A percentile compares a stretch with the other conserved stretches of the same genome.
Evolutionary conservation across 2,329 filamentous ascomycete genomes (phyloP).

Genomic region (Pyrenochaeta sp.): DNA sequence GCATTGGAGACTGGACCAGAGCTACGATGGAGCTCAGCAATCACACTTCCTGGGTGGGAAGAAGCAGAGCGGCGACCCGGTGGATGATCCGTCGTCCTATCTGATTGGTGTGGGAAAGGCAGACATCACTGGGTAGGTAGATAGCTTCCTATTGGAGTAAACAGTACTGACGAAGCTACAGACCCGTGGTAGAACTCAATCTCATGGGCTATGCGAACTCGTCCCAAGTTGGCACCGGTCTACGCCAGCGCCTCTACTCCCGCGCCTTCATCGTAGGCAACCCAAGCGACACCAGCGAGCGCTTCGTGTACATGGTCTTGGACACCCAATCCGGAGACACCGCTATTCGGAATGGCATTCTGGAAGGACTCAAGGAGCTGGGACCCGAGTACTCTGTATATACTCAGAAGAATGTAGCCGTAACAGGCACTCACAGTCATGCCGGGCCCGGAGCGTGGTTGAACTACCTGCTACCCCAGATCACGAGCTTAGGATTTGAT

Average conservation of each 20-base stretch:
- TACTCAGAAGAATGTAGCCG: slow-evolving; percentile 80
- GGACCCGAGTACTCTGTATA: slow-evolving; percentile 80
- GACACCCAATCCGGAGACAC: slow-evolving; percentile 91
- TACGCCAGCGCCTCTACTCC: slow-evolving; percentile 88
- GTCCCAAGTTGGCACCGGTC: slow-evolving; percentile 81
- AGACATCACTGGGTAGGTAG: slow-evolving; percentile 72
- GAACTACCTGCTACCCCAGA: slow-evolving; percentile 92
- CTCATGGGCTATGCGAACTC: slow-evolving; percentile 91
- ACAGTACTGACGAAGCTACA: slow-evolving; percentile 37
- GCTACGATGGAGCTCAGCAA: slow-evolving; percentile 30
- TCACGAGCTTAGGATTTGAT: slow-evolving; percentile 86
- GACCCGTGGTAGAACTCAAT: slow-evolving; percentile 88
- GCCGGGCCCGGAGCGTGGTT: slow-evolving; percentile 91
- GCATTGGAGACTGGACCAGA: slow-evolving; percentile 41
- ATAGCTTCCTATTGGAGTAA: background rate
- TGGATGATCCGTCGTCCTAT: slow-evolving; percentile 60
- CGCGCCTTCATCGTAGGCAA: slow-evolving; percentile 88
- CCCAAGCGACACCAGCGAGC: slow-evolving; percentile 69
- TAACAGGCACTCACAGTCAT: slow-evolving; percentile 94
- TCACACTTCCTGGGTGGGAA: slow-evolving; percentile 31
- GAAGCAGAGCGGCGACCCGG: slow-evolving; percentile 38
- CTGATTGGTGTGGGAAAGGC: slow-evolving; percentile 74
- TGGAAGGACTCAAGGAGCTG: slow-evolving; percentile 74
- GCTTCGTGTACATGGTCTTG: slow-evolving; percentile 86
- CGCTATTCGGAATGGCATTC: slow-evolving; percentile 84